Evolutionary conservation across 176 grass and related monocot species (phyloP), one percentile per base, ranked within the genome.

Genomic region (Tuctoria greenei): DNA sequence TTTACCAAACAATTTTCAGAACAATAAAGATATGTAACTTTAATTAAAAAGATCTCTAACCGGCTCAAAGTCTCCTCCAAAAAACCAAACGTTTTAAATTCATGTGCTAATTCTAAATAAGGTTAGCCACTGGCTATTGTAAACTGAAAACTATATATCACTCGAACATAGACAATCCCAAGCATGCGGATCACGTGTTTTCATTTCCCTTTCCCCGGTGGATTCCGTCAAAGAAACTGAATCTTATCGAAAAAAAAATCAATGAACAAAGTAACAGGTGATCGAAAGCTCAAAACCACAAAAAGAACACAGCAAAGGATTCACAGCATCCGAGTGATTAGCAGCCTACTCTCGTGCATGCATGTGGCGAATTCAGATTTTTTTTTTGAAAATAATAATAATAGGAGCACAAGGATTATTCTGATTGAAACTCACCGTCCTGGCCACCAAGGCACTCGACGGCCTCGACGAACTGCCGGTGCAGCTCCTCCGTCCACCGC

Each of bases 401-500:
- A 5, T 13, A 58, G 10, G 66, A 14, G 23, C 3, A 20, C 15
- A 66, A 61, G 25, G n/a, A n/a, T n/a, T 18, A 74, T 58, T 47
- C 25, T 5, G 31, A 31, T 31, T 31, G 74, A 16, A 64, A 85
- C 89, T 84, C 51, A 99, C 95, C 74, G 18, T 95, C 41, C 56
- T 80, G 69, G 28, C 95, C 92, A 27, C 95, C 95, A 41, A 99
- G 95, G 71, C 82, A 86, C 57, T 88, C 76, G 37, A 99, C 82
- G 47, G 92, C 92, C 76, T 90, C 73, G 24, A 92, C 38, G 20
- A 99, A 99, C 76, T 79, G 76, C 62, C 80, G 79, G 74, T 99
- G 95, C 8, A 99, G 87, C 74, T 95, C 95, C 77, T 95, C 91
- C 15, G 95, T 95, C 95, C 95, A 99, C 54, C 85, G 83, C 77